Evolutionary conservation across 2,329 filamentous ascomycete species (phyloP).

Genomic region (Amauroascus verrucosus): DNA sequence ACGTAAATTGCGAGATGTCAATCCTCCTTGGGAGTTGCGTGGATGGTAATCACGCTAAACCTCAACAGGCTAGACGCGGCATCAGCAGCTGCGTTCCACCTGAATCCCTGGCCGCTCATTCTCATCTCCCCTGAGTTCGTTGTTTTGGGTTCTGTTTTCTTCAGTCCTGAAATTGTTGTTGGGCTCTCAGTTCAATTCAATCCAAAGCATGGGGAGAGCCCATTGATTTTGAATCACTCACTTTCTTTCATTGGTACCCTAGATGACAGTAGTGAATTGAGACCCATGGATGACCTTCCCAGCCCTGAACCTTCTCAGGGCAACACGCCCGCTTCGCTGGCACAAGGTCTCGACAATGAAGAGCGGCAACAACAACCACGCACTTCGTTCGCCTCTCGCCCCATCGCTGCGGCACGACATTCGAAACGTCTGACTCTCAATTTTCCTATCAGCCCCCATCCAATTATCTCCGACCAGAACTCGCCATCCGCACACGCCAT

Average conservation of each 20-base stretch:
- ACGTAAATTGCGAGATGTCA: too few species aligned
- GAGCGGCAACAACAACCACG: conserved; percentile 24
- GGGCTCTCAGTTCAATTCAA: background rate
- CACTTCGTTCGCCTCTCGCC: conserved; percentile 27
- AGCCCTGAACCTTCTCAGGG: conserved; percentile 1
- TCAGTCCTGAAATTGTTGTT: background rate
- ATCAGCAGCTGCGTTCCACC: too few species aligned
- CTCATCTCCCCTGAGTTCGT: conserved; percentile 1
- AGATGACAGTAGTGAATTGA: background rate
- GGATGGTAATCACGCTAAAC: background rate
- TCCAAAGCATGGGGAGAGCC: background rate
- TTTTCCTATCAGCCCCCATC: conserved; percentile 36
- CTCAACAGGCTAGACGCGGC: background rate
- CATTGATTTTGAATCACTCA: background rate
- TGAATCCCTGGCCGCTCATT: too few species aligned
- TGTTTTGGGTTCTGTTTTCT: background rate
- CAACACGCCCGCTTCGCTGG: background rate
- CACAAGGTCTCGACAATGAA: conserved; percentile 3
- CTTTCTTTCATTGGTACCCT: background rate
- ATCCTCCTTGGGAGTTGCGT: too few species aligned
- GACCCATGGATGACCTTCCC: conserved; percentile 13
- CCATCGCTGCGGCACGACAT: conserved; percentile 31
- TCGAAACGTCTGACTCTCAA: conserved; percentile 39
- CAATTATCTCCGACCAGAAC: conserved; percentile 17
- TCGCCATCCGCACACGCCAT: conserved; percentile 26